phyloP scores from a whole-genome alignment of 2,329 filamentous ascomycete genomes.

The Pseudohalonectria lignicola region DNA sequence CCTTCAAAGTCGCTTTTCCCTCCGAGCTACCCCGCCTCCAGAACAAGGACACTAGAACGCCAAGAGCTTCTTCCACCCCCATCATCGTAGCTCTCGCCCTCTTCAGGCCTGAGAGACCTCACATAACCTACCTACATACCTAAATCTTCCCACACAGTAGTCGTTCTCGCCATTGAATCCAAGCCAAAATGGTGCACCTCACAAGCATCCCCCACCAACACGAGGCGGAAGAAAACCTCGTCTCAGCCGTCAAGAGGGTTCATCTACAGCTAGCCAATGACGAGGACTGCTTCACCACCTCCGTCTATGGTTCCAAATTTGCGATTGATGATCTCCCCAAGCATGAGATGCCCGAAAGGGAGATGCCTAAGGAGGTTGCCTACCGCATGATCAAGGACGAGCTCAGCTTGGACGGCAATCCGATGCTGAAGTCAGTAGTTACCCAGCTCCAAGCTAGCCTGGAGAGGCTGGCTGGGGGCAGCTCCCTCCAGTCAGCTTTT shows the following conservation, averaged over 20 bases:
- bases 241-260: conserved; percentile 26
- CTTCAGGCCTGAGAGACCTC: too few relatives aligned
- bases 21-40: too few relatives aligned
- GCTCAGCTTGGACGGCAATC: conserved; percentile 81
- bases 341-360: conserved; percentile 75
- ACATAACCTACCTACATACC: too few relatives aligned
- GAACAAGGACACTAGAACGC: too few relatives aligned
- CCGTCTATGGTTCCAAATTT: conserved; percentile 80
- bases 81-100: too few relatives aligned
- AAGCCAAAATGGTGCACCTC: conserved; percentile 1
- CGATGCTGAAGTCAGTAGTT: conserved; percentile 65
- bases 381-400: conserved; percentile 97
- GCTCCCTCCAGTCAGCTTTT: too few relatives aligned
- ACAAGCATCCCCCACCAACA: conserved; percentile 23
- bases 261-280: conserved; percentile 38
- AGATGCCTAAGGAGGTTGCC: conserved; percentile 89
- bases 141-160: too few relatives aligned
- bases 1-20: too few relatives aligned
- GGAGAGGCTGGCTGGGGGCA: too few relatives aligned
- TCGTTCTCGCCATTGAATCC: too few relatives aligned
- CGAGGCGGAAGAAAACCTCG: conserved; percentile 15
- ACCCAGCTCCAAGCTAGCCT: too few relatives aligned
- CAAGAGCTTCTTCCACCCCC: too few relatives aligned
- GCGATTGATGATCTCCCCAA: conserved; percentile 71
- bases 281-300: conserved; percentile 56